Evolutionary conservation across 2,329 filamentous ascomycete species (phyloP).

Genomic region (Ophiosphaerella narmari): DNA sequence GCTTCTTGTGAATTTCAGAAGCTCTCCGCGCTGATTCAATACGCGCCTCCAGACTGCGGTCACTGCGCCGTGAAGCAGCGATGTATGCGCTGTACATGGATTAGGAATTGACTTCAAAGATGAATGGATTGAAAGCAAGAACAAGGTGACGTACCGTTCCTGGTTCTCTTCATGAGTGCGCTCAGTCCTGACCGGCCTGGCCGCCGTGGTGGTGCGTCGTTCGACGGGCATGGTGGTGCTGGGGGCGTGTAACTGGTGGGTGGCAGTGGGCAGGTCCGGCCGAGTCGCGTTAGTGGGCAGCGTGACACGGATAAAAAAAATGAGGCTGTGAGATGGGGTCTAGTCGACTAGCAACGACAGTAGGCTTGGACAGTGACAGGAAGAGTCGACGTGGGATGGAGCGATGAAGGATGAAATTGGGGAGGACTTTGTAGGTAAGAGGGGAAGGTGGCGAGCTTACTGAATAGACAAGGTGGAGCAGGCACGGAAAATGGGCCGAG

Average conservation of each 20-base stretch:
- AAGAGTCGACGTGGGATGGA: slow-evolving; percentile 8
- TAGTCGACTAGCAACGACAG: slow-evolving; percentile 24
- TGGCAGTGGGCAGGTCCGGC: slow-evolving; percentile 17
- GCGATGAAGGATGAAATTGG: slow-evolving; percentile 8
- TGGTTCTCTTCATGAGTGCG: slow-evolving; percentile 81
- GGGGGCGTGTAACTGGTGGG: slow-evolving; percentile 6
- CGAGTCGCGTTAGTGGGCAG: slow-evolving; percentile 6
- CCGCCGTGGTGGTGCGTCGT: slow-evolving; percentile 37
- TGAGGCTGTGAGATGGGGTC: background rate
- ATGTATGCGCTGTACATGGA: slow-evolving; percentile 73
- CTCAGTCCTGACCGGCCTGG: slow-evolving; percentile 65
- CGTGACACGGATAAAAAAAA: background rate
- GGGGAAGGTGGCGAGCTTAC: slow-evolving; percentile 32
- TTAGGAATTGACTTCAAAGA: slow-evolving; percentile 9
- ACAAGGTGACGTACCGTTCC: slow-evolving; percentile 58
- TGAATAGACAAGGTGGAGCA: slow-evolving; percentile 25
- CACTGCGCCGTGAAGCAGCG: slow-evolving; percentile 83
- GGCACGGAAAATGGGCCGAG: slow-evolving; percentile 33
- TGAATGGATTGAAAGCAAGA: background rate
- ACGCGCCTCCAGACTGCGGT: slow-evolving; percentile 84
- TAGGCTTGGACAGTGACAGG: slow-evolving; percentile 15
- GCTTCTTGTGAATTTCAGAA: slow-evolving; percentile 87
- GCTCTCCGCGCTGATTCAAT: slow-evolving; percentile 85
- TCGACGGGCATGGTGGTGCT: slow-evolving; percentile 46
- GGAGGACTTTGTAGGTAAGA: slow-evolving; percentile 15